Conservation (phyloP, 129 eudicot species). For the Artemisia argyi region DNA sequence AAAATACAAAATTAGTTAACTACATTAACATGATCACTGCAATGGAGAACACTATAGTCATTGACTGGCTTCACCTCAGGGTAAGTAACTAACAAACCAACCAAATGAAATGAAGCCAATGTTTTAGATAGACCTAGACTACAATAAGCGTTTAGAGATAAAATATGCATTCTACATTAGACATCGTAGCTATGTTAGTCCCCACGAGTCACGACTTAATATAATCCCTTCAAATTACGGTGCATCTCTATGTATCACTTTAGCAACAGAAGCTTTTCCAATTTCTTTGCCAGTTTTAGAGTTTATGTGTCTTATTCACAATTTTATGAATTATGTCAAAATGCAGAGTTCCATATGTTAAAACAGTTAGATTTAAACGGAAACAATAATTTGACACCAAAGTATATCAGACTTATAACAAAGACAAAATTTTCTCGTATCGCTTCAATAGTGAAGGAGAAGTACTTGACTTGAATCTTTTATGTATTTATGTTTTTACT, state of each 20-base stretch:
- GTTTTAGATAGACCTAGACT: slow-evolving; percentile 3
- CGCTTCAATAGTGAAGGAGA: too few species aligned
- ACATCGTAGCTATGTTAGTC: background rate
- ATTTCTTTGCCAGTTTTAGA: background rate
- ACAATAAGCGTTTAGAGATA: background rate
- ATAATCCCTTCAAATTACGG: background rate
- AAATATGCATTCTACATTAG: slow-evolving; percentile 11
- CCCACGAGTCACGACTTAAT: background rate
- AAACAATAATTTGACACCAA: too few species aligned
- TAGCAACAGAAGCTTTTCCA: background rate
- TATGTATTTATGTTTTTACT: too few species aligned
- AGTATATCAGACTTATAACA: too few species aligned
- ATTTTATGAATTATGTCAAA: too few species aligned
- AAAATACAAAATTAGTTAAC: slow-evolving; percentile 4
- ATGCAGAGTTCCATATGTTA: too few species aligned
- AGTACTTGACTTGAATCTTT: too few species aligned
- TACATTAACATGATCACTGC: slow-evolving; percentile 7
- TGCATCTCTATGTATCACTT: background rate
- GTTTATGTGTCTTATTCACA: too few species aligned
- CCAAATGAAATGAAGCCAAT: background rate
- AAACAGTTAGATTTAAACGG: too few species aligned
- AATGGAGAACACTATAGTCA: background rate
- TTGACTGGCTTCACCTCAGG: background rate
- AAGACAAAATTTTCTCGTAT: too few species aligned
- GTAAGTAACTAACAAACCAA: background rate